Evolutionary conservation across 306 rosid genomes (phyloP).

Genomic region (Castanopsis chinensis): DNA sequence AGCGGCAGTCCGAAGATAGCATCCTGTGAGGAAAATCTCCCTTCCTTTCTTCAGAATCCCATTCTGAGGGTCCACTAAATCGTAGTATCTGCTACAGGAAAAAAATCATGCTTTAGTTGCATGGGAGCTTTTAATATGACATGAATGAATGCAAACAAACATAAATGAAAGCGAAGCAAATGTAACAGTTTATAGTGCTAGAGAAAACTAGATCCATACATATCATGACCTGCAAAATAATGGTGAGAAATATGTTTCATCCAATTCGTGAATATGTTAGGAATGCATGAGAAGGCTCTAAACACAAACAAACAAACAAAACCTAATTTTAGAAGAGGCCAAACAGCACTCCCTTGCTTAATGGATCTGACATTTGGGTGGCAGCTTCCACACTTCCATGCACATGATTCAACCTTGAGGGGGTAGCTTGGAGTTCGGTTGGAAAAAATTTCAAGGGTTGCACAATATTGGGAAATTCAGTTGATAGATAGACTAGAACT

Average conservation of each 20-base stretch:
- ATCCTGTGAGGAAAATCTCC: constrained; percentile 86
- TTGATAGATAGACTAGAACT: too few species aligned
- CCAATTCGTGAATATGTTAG: not conserved
- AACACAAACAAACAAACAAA: too few species aligned
- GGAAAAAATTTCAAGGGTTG: too few species aligned
- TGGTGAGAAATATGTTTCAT: constrained; percentile 2
- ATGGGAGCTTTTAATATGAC: constrained; percentile 3
- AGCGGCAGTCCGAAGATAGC: constrained; percentile 77
- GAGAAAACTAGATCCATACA: not conserved
- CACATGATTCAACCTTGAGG: too few species aligned
- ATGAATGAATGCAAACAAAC: not conserved
- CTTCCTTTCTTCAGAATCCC: constrained; percentile 87
- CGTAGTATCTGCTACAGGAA: constrained; percentile 59
- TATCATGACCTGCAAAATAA: not conserved
- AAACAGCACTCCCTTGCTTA: too few species aligned
- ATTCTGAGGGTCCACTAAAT: constrained; percentile 47
- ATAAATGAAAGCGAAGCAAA: not conserved
- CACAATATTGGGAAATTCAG: too few species aligned
- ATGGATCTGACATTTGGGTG: too few species aligned
- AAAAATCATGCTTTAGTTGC: constrained; percentile 19
- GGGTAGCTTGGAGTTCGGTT: too few species aligned
- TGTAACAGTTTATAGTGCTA: not conserved
- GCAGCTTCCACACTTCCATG: too few species aligned
- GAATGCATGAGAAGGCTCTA: too few species aligned
- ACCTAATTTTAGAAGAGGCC: too few species aligned